phyloP scores from a whole-genome alignment of 148 eudicot species.

The Rhododendron henanense region DNA sequence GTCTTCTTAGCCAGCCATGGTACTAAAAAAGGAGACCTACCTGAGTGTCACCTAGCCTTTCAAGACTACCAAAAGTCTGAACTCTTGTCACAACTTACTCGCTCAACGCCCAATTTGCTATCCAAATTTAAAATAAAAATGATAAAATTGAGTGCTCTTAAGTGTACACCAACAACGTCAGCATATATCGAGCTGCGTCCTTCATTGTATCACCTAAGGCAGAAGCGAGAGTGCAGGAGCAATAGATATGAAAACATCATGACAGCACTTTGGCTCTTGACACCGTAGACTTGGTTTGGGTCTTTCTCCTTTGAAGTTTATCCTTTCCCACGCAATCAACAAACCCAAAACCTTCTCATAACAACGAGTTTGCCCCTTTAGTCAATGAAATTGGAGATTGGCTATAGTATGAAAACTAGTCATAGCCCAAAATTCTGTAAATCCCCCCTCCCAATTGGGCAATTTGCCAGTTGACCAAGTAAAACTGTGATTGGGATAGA shows the following conservation, averaged over 20 bases:
- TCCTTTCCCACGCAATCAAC: not conserved
- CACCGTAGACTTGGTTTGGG: not conserved
- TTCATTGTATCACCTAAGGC: not conserved
- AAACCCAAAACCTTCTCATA: not conserved
- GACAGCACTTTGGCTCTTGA: not conserved
- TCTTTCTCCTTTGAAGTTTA: not conserved
- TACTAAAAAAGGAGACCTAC: not conserved
- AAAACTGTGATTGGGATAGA: not conserved
- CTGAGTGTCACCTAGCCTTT: not conserved
- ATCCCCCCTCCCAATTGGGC: not conserved
- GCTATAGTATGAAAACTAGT: not conserved
- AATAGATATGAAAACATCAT: not conserved
- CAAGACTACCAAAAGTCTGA: not conserved
- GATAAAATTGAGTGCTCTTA: not conserved
- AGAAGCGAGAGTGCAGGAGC: not conserved
- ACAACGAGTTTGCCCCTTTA: not conserved
- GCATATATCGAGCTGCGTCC: not conserved
- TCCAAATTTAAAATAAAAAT: not conserved
- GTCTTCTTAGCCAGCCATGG: not conserved
- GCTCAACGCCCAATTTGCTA: not conserved
- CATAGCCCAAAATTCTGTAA: not conserved
- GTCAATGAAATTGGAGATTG: not conserved
- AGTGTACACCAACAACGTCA: not conserved
- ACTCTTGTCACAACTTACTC: not conserved
- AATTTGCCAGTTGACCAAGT: not conserved